Base-by-base conservation (phyloP, 345 rosid species). In the Acer yangbiense region DNA sequence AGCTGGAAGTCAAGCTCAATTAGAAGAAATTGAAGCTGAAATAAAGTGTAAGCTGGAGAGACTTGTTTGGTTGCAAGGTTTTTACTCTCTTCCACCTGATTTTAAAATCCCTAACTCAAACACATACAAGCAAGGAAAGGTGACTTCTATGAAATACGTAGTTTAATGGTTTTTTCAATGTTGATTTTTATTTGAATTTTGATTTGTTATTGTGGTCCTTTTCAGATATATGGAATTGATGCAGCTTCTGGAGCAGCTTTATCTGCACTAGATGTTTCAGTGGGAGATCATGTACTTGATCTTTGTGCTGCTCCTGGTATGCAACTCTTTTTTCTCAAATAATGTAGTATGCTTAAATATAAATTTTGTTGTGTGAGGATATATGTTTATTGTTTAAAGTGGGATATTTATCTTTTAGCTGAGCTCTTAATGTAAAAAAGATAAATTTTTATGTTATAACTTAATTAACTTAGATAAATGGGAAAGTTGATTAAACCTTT, bases 231-330 rank as follows among this genome's bases (percentile, higher is more conserved):
- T 88, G 99, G 98, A 70, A 90, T 95, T 60, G 97, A 93, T 77
- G 95, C 97, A 64, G 97, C 98, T 75, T 94, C 99, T 3, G 98
- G 97, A 27, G 97, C 99, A 6, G 92, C 98, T 70, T 94, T 94
- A 71, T 79, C 80, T 41, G 95, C 93, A 17, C 84, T 96, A 87
- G 77, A 79, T 73, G 82, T 91, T 43, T 87, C 91, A 5, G 78
- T 68, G 1, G 99, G 97, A 76, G 99, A 96, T 89, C 93, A 94
- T 77, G 95, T 96, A 73, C 93, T 92, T 74, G 98, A 96, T 85
- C 92, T 94, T 20, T 96, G 97, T 68, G 88, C 93, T 76, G 97
- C 99, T 64, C 97, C 97, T 67, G 98, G 98, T 92, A 72, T 81
- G 77, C 25, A 75, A 43, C 11, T 43, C 46, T 8, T 43, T 9